Evolutionary conservation across 495 filamentous ascomycete genomes (phyloP), one percentile per base, ranked within the genome.

Genomic region (Penicillium angulare): DNA sequence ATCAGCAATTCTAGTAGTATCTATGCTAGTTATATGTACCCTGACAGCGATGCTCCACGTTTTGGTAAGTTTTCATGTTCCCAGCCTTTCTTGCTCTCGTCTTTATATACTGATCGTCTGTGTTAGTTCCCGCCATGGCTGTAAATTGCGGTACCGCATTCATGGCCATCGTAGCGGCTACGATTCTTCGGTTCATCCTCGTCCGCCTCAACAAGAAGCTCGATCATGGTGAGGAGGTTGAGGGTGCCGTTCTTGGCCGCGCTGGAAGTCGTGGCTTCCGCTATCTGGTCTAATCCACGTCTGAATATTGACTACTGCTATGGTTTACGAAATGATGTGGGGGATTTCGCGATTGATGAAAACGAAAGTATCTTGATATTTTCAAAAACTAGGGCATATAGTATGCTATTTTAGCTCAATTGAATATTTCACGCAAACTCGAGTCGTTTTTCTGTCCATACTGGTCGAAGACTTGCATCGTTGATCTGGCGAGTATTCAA

Each of bases 11-110:
- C 77, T 10, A 80, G 80, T 40, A 81, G 76, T 44, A 70, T 93
- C 60, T 93, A 88, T 59, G 86, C 87, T 1, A 79, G 75, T 42
- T 93, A 91, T 57, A 80, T 92, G 80, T 93, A 90, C 64, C 78
- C 68, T 0, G 33, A 65, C 34, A 65, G 59, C 21, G 62, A 69
- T 47, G 53, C 43, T 16, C 68, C 68, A 3, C 57, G 66, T 16
- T 79, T 74, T 50, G 53, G 73, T 76, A 68, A 35, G 69, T 66
- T 6, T 12, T 38, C 5, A 32, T 9, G 41, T 23, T 29, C 32
- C 32, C 21, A 33, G n/a, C n/a, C n/a, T n/a, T n/a, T 48, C 2
- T 21, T 22, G 20, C 26, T 16, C 8, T 18, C 9, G 3, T 23
- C 15, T 6, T 43, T 45, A 24, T 13, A 29, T 17, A 24, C 43